These are phyloP conservation scores for Neodidymelliopsis sp. DNA, from an alignment of 2,329 filamentous ascomycete genomes.

Conservation along the genomic window DNA sequence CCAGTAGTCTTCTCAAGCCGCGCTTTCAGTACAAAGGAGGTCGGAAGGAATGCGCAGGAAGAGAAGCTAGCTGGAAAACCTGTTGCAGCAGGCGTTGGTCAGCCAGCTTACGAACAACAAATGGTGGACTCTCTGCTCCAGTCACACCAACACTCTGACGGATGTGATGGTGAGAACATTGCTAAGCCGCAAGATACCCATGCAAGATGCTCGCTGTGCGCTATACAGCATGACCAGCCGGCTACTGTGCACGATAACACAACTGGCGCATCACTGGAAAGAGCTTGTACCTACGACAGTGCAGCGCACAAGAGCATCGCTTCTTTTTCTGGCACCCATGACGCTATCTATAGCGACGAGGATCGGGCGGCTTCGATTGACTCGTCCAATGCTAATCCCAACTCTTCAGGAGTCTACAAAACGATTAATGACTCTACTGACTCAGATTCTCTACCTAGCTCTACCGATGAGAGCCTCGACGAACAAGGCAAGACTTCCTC, in stretches of 20 bases:
- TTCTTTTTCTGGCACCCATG: neutral
- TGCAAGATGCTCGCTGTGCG: neutral
- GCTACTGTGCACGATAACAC: neutral
- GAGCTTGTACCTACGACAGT: too few relatives aligned
- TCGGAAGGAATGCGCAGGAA: neutral
- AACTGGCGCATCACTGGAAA: neutral
- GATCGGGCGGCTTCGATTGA: neutral
- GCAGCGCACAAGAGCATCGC: neutral
- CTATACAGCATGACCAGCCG: neutral
- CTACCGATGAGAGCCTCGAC: neutral
- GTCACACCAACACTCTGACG: neutral
- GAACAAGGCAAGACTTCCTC: neutral
- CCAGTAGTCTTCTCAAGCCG: slow-evolving; percentile 22
- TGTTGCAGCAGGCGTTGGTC: neutral
- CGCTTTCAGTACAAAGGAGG: slow-evolving; percentile 9
- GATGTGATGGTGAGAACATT: neutral
- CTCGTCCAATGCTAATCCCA: neutral
- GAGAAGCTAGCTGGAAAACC: neutral
- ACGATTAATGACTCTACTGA: neutral
- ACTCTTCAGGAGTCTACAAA: neutral
- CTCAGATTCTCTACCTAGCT: neutral
- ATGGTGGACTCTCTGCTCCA: neutral
- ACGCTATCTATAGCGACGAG: neutral
- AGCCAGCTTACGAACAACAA: neutral
- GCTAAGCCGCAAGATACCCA: neutral